phyloP scores from a whole-genome alignment of 352 stramenopile species.

The Blastocystis sp. region DNA sequence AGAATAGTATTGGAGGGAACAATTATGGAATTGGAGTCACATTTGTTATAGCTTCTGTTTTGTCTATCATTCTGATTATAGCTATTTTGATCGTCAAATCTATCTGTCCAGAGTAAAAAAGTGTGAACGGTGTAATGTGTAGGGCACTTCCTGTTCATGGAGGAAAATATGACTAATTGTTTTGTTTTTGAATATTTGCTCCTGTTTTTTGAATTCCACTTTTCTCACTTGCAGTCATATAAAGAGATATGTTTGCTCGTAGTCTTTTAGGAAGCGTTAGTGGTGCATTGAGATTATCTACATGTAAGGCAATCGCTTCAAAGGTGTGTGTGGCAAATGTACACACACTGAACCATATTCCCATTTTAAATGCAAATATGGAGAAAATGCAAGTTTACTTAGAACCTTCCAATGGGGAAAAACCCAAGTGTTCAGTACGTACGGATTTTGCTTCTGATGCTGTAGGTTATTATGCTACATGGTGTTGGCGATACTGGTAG shows the following conservation, averaged over 20 bases:
- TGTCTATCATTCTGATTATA: neutral
- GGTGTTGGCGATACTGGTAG: constrained; percentile 39
- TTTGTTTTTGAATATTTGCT: neutral
- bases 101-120: neutral
- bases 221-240: neutral
- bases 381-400: neutral
- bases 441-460: neutral
- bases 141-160: constrained; percentile 35
- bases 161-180: constrained; percentile 42
- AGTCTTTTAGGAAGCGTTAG: neutral
- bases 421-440: neutral
- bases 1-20: constrained; percentile 76
- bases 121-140: neutral
- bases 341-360: constrained; percentile 41
- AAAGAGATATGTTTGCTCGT: constrained; percentile 5
- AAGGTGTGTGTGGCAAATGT: neutral
- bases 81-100: neutral
- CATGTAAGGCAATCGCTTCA: neutral
- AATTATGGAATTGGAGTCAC: constrained; percentile 7
- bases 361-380: constrained; percentile 28
- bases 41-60: neutral
- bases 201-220: neutral
- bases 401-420: neutral
- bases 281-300: neutral
- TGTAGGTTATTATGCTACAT: constrained; percentile 57